Evolutionary conservation across 257 asterid genomes (phyloP), one percentile per base, ranked within the genome.

Genomic region (Nemophila menziesii): DNA sequence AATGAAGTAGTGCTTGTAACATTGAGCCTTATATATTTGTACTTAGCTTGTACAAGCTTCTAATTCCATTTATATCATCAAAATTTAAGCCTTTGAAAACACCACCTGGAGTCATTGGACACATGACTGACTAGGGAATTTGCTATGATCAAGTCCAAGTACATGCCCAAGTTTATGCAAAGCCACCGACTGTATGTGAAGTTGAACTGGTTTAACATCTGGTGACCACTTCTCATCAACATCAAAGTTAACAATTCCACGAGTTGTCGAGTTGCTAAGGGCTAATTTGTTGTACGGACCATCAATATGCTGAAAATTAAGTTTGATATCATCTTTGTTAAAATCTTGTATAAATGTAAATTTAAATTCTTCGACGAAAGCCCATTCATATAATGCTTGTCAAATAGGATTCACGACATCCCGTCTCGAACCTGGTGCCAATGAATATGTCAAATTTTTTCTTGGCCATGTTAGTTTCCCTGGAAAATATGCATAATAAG

Each of bases 121-220:
- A 29, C 36, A 29, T 29, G 36, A 29, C 12, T 2, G 36, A 29
- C 36, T 13, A 2, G 36, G 9, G 3, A 29, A 10, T 7, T 7
- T 29, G 40, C 24, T 34, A 37, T 58, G 58, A 15, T 24, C 65
- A 19, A 50, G 47, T 44, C 65, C 65, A 4, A 58, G 52, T 4
- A 40, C 45, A 37, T 33, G 59, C 0, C 77, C 73, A 14, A 70
- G 4, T 20, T 65, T 70, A 57, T 70, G 77, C 57, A 70, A 27
- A 18, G 54, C 70, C 4, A 65, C 50, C 0, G 70, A 38, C 39
- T 46, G 44, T 33, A 66, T 3, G 52, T 65, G 67, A 11, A 49
- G 15, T 10, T 39, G 11, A 10, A 56, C 65, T 0, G 18, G 15
- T 5, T 2, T 41, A n/a, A 38, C 67, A 8, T 67, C 7, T 23